phyloP scores from a whole-genome alignment of 805 yeast species.

The Candida ficus region DNA sequence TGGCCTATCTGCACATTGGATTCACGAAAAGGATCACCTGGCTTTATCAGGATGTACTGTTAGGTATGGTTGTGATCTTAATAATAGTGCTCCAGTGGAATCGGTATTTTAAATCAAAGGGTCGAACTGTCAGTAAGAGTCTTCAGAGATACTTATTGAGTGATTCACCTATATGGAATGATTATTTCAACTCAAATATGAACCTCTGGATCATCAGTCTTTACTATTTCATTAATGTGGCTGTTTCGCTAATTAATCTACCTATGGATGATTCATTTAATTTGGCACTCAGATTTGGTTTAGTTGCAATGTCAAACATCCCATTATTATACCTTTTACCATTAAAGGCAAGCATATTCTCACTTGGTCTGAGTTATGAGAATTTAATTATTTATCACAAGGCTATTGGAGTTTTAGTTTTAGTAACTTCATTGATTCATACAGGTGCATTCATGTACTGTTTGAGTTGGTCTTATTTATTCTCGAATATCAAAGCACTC shows the following conservation, averaged over 20 bases:
- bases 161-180: constrained; percentile 9
- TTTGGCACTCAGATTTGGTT: constrained; percentile 22
- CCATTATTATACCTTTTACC: constrained; percentile 25
- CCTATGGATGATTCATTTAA: constrained; percentile 23
- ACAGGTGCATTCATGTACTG: constrained; percentile 13
- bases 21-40: constrained; percentile 18
- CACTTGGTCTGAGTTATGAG: constrained; percentile 21
- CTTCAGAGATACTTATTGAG: constrained; percentile 1
- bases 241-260: constrained; percentile 12
- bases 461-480: constrained; percentile 19
- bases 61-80: constrained; percentile 2
- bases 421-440: constrained; percentile 18
- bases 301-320: constrained; percentile 22
- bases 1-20: constrained; percentile 18
- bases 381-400: constrained; percentile 22
- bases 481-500: constrained; percentile 4
- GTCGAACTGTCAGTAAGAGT: neutral
- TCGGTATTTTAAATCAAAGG: neutral
- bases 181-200: constrained; percentile 14
- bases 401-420: constrained; percentile 18
- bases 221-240: constrained; percentile 14
- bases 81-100: neutral
- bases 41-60: constrained; percentile 19
- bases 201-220: constrained; percentile 10
- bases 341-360: constrained; percentile 21